Base-by-base conservation (phyloP, 495 filamentous ascomycete species). In the Lepraria neglecta region DNA sequence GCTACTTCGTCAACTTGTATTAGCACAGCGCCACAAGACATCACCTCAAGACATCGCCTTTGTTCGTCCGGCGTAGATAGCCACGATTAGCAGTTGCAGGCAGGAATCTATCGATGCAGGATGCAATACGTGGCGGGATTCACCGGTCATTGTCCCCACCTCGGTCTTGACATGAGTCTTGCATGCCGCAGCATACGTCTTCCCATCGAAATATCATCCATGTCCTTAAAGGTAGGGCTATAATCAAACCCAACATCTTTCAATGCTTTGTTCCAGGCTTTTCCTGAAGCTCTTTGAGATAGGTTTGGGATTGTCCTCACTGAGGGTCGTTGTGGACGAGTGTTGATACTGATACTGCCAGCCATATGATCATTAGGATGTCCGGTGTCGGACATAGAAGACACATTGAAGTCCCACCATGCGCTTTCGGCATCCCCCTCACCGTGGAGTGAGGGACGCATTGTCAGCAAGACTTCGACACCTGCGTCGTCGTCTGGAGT, bases 61-160 rank as follows among this genome's bases (percentile, higher is more conserved):
- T 47, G 63, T 60, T 9, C 62, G 63, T 6, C 74, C 74, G 19
- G 63, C 66, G 35, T 71, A 64, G 50, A 73, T 68, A 35, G 75
- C 64, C 30, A 70, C 59, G 48, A 73, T 74, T 38, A 67, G 58
- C 2, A 75, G 70, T 62, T 77, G 76, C 17, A 77, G 64, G 15
- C 65, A 66, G 2, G 61, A 63, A 57, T 78, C 76, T 28, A 78
- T 61, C 1, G 67, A 58, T 0, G 71, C 62, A 0, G 75, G 76
- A 62, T 78, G 76, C 6, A 78, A 47, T 0, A 68, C 55, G 56
- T 75, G 73, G n/a, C 70, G 63, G 10, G 75, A 74, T 61, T 77
- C 73, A n/a, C 67, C 70, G 4, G 21, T 65, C 66, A 61, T 68
- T 52, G 17, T 19, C 9, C 60, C 66, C 31, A 40, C 43, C n/a